phyloP scores from a whole-genome alignment of 768 basidiomycete species.

The Hypsizygus marmoreus region DNA sequence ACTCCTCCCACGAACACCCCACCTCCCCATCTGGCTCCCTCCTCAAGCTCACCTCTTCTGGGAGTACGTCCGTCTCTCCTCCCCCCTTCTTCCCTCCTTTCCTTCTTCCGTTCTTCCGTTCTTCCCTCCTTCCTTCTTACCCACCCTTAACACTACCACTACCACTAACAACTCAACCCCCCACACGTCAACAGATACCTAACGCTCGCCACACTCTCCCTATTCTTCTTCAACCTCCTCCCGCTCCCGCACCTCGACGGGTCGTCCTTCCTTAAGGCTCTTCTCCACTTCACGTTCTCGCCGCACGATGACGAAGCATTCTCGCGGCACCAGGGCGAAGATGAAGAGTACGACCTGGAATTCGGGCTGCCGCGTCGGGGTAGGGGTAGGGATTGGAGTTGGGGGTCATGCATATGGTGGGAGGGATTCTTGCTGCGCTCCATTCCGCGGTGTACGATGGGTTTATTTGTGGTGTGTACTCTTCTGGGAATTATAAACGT shows the following conservation, averaged over 20 bases:
- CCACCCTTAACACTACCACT: background rate
- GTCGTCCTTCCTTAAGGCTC: slow-evolving; percentile 47
- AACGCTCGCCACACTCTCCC: slow-evolving; percentile 66
- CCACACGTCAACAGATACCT: slow-evolving; percentile 58
- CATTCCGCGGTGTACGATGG: slow-evolving; percentile 22
- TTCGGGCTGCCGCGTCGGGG: slow-evolving; percentile 25
- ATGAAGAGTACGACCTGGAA: slow-evolving; percentile 37
- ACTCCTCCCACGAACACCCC: slow-evolving; percentile 42
- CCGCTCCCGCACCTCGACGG: slow-evolving; percentile 78
- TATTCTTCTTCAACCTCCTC: slow-evolving; percentile 82
- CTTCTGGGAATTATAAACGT: slow-evolving; percentile 21
- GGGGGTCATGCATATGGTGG: slow-evolving; percentile 17
- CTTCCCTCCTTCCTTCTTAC: no score
- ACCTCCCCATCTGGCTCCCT: slow-evolving; percentile 48
- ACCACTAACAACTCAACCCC: background rate
- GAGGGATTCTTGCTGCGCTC: slow-evolving; percentile 18
- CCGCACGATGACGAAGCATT: background rate
- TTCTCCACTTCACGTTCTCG: slow-evolving; percentile 17
- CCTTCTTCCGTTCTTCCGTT: no score
- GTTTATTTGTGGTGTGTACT: slow-evolving; percentile 19
- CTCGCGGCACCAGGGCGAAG: no score
- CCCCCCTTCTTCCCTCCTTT: no score
- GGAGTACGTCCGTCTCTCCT: no score
- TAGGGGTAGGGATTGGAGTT: slow-evolving; percentile 7
- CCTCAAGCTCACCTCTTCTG: slow-evolving; percentile 42